phyloP scores from a whole-genome alignment of 495 filamentous ascomycete species.

The Acidomyces sp. region DNA sequence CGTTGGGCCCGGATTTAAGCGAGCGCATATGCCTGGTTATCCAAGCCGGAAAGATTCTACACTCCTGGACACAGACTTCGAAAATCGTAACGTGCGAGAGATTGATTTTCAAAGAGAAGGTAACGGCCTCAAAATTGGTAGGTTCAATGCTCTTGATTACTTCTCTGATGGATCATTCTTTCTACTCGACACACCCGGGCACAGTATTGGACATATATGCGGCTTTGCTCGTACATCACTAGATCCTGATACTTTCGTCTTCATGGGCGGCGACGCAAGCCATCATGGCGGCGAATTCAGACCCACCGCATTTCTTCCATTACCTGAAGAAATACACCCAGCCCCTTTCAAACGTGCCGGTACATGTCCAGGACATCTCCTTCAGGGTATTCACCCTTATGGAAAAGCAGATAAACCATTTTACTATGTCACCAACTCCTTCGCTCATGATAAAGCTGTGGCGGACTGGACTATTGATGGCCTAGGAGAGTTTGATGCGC shows the following conservation, averaged over 20 bases:
- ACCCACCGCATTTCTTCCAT: slow-evolving; percentile 36
- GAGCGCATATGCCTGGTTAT: slow-evolving; percentile 37
- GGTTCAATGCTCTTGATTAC: slow-evolving; percentile 29
- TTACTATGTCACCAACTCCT: slow-evolving; percentile 23
- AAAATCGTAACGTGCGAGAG: slow-evolving; percentile 24
- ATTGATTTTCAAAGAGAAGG: slow-evolving; percentile 20
- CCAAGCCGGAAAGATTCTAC: slow-evolving; percentile 32
- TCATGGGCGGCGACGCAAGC: slow-evolving; percentile 44
- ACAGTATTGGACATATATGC: slow-evolving; percentile 44
- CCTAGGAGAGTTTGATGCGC: slow-evolving; percentile 33
- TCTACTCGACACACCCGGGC: slow-evolving; percentile 44
- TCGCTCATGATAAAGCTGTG: slow-evolving; percentile 16
- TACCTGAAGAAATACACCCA: slow-evolving; percentile 35
- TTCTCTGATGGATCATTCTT: slow-evolving; percentile 49
- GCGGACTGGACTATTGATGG: slow-evolving; percentile 21
- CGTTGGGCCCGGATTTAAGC: slow-evolving; percentile 45
- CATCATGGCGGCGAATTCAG: slow-evolving; percentile 44
- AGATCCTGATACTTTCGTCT: slow-evolving; percentile 36
- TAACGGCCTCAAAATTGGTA: slow-evolving; percentile 23
- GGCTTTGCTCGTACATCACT: slow-evolving; percentile 40
- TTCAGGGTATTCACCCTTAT: slow-evolving; percentile 27
- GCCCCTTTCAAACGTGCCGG: slow-evolving; percentile 10
- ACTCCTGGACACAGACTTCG: slow-evolving; percentile 23
- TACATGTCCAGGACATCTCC: slow-evolving; percentile 32
- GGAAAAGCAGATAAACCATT: slow-evolving; percentile 24